Conservation (phyloP, 2,329 filamentous ascomycete genomes). For the Alternaria ethzedia region DNA sequence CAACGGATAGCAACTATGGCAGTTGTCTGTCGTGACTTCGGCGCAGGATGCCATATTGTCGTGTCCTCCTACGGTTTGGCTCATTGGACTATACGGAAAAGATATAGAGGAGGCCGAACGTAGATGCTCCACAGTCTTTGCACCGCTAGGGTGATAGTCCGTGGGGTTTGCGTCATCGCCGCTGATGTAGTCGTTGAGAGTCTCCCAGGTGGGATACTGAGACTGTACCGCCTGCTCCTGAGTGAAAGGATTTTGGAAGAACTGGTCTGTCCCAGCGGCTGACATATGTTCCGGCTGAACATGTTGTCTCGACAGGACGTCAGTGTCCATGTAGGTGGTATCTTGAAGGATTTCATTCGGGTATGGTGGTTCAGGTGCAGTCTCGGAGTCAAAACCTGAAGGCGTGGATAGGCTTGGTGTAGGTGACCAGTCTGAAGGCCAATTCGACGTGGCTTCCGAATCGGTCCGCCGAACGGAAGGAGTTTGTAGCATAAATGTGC, state of each 20-base stretch:
- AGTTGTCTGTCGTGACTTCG: slow-evolving; percentile 26
- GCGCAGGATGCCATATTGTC: slow-evolving; percentile 17
- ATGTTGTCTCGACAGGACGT: slow-evolving; percentile 19
- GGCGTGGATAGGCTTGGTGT: slow-evolving; percentile 34
- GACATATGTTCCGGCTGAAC: slow-evolving; percentile 21
- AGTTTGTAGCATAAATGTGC: slow-evolving; percentile 33
- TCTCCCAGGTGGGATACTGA: slow-evolving; percentile 32
- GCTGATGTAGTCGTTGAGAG: slow-evolving; percentile 34
- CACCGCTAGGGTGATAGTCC: slow-evolving; percentile 27
- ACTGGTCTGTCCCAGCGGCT: slow-evolving; percentile 28
- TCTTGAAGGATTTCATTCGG: slow-evolving; percentile 28
- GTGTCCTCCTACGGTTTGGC: slow-evolving; percentile 9
- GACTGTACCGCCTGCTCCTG: slow-evolving; percentile 34
- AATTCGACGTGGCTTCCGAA: slow-evolving; percentile 22
- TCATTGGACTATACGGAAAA: slow-evolving; percentile 28
- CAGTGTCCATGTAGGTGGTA: slow-evolving; percentile 33
- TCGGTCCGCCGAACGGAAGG: slow-evolving; percentile 25
- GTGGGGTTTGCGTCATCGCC: slow-evolving; percentile 30
- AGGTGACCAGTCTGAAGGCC: slow-evolving; percentile 34
- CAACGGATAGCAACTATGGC: slow-evolving; percentile 39
- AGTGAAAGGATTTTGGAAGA: slow-evolving; percentile 37
- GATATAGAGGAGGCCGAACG: slow-evolving; percentile 12
- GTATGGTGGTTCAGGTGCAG: slow-evolving; percentile 38
- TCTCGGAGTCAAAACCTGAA: slow-evolving; percentile 36
- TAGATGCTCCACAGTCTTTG: neutral